Base-by-base conservation (phyloP, 202 grass and related monocot genomes). In the Digitaria exilis region DNA sequence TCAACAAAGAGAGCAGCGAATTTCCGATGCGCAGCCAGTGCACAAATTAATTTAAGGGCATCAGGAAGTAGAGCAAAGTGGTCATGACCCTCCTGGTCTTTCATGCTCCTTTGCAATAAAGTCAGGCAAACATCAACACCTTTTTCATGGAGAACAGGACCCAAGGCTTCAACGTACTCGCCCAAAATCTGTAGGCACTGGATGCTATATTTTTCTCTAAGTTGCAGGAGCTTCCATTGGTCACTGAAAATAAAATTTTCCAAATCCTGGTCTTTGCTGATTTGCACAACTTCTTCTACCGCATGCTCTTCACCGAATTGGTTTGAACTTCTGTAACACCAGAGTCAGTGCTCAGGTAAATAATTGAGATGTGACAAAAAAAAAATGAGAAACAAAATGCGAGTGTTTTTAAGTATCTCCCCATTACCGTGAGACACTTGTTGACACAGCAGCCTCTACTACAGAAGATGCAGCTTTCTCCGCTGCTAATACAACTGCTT, bases 1-100 rank as follows among this genome's bases (percentile, higher is more conserved):
- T 98, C 96, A 56, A 98, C 96, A 82, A 98, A 98, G 39, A 98
- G 84, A 5, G 96, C 96, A 65, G 93, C 89, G 76, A 98, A 96
- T 76, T 98, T 98, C 42, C 91, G 78, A 72, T 98, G 96, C 15
- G 96, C 96, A 55, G 93, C 96, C 69, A 98, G 65, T 57, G 91
- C 93, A 89, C 92, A 95, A 62, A 96, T 93, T 61, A 98, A 85
- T 80, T 91, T 90, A 75, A 98, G 87, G 21, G 94, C 83, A 75
- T 98, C 93, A 68, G 93, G 91, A 35, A 98, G 83, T 76, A 96
- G 77, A 43, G 77, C 34, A 70, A 92, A 78, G 9, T 92, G 70
- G 48, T 64, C 69, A 68, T 54, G 64, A 45, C 85, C 78, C 46
- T 87, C 87, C 34, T 85, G 71, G 67, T 90, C 83, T 63, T 94